phyloP scores from a whole-genome alignment of 257 asterid species.

The Solanum ossicruentum region DNA sequence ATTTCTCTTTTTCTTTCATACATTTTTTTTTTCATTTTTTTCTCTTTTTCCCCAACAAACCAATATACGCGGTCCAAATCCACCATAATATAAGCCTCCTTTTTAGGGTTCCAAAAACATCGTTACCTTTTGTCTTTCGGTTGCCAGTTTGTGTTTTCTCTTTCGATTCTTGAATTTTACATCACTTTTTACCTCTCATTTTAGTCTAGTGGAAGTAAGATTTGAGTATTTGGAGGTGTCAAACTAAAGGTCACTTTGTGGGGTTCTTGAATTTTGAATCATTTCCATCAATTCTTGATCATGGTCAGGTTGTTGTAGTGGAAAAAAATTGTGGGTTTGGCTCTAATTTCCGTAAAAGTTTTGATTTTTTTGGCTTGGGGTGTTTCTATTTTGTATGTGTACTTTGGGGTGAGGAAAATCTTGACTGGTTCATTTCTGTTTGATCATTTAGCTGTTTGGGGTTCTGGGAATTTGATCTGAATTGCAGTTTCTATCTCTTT shows the following conservation, averaged over 20 bases:
- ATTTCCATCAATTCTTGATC: neutral
- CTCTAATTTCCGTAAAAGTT: neutral
- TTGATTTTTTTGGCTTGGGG: neutral
- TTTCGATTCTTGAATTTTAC: neutral
- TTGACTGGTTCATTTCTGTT: neutral
- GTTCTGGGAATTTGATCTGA: neutral
- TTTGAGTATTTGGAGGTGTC: neutral
- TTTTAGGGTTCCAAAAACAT: slow-evolving; percentile 2
- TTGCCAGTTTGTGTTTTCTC: neutral
- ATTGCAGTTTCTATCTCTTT: neutral
- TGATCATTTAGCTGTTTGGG: neutral
- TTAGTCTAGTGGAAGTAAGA: neutral
- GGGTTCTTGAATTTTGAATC: neutral
- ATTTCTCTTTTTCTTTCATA: neutral
- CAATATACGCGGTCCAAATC: slow-evolving; percentile 4
- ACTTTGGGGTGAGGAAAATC: neutral
- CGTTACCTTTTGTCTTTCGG: neutral
- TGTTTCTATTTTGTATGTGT: neutral
- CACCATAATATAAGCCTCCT: neutral
- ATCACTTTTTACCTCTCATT: neutral
- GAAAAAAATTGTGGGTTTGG: neutral
- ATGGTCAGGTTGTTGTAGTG: neutral
- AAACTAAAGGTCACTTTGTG: neutral
- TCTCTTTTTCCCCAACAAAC: neutral
- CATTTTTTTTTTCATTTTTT: neutral